These are phyloP conservation scores for Citrullus mucosospermus DNA, from an alignment of 306 rosid genomes.

Conservation along the genomic window DNA sequence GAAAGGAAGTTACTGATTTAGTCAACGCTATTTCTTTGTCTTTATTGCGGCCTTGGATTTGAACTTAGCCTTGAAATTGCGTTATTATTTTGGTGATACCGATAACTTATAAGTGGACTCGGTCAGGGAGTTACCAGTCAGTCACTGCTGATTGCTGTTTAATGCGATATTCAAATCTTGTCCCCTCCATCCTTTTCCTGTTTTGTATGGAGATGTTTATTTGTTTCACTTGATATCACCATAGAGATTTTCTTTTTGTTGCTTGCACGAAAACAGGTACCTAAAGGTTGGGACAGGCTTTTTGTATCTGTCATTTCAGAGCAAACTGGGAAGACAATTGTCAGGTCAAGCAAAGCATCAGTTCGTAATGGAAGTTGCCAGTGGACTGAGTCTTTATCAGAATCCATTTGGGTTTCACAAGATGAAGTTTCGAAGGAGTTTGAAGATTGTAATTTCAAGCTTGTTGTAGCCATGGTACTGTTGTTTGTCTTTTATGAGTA, in stretches of 20 bases:
- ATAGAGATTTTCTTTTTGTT: neutral
- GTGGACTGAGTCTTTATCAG: conserved; percentile 26
- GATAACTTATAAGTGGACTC: neutral
- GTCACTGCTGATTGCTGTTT: neutral
- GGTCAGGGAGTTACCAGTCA: neutral
- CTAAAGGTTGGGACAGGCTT: conserved; percentile 43
- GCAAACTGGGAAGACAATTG: conserved; percentile 26
- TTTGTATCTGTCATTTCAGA: conserved; percentile 23
- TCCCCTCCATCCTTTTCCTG: neutral
- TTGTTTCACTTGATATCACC: neutral
- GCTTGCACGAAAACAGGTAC: conserved; percentile 17
- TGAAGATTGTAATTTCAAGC: conserved; percentile 30
- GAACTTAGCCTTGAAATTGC: neutral
- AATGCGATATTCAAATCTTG: neutral
- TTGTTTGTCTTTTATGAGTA: neutral
- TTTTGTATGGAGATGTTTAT: neutral
- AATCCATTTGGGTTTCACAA: conserved; percentile 22
- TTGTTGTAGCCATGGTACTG: conserved; percentile 32
- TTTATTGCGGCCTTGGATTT: neutral
- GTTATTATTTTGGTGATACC: neutral
- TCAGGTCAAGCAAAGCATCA: conserved; percentile 20
- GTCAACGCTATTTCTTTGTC: neutral
- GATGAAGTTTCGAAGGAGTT: conserved; percentile 22
- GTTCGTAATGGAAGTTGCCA: conserved; percentile 37
- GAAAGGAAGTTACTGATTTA: neutral